Evolutionary conservation across 2,329 filamentous ascomycete genomes (phyloP), one percentile per base, ranked within the genome.

Genomic region (Arthrobotrys musiformis): DNA sequence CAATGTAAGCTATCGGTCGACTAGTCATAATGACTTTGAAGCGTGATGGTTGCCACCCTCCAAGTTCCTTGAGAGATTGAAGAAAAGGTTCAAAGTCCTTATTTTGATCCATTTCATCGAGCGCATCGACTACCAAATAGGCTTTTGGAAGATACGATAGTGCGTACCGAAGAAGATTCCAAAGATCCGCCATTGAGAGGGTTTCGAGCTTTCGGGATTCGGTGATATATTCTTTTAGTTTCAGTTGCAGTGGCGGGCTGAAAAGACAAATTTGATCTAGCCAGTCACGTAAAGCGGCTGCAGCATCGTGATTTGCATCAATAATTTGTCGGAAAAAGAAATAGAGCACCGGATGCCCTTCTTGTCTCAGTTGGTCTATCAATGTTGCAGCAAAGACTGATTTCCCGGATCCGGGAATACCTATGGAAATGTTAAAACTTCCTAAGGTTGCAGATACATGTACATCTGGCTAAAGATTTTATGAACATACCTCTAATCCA

Each of bases 301-400:
- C 56, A 0, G 83, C 81, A 0, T 79, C 67, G 46, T 83, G 82
- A 37, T 85, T 85, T 0, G 82, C 82, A 22, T 82, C 80, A 48
- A 84, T 82, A 30, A 83, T 84, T 63, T 84, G 82, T 0, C 84
- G 81, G 50, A 84, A 85, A 79, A 84, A 85, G 78, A 85, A 85
- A 77, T 81, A 83, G 0, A 85, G 79, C 0, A 85, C 82, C 0
- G 83, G 82, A 7, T 42, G 28, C n/a, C 48, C 80, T 1, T 74
- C 48, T 37, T 60, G 13, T 15, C 76, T 56, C 4, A 82, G 79
- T 4, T 80, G 50, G 1, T 80, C 11, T 26, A 81, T 67, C 4
- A 83, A 56, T 0, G 35, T 81, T 1, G 82, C 82, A 1, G 82
- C 81, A 22, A 83, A 79, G 19, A 84, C 83, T 3, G 83, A 84